Evolutionary conservation across 768 basidiomycete species (phyloP).

Genomic region (Mycena chlorophos): DNA sequence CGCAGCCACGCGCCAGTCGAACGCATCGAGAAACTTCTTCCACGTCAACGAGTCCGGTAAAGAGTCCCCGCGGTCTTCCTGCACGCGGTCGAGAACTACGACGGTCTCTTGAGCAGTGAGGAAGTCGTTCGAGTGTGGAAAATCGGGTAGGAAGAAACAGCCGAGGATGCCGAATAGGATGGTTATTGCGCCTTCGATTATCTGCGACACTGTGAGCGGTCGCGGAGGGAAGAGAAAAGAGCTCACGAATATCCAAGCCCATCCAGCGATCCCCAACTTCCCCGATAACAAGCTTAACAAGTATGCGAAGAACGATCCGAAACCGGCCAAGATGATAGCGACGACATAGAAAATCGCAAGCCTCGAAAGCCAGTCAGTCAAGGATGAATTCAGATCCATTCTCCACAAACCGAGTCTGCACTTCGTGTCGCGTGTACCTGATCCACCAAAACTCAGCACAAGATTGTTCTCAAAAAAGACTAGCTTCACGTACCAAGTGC

Average conservation of each 20-base stretch:
- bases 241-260: constrained; percentile 57
- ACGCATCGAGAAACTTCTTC: constrained; percentile 34
- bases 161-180: constrained; percentile 42
- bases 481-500: constrained; percentile 48
- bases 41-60: constrained; percentile 43
- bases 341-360: constrained; percentile 50
- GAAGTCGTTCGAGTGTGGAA: constrained; percentile 51
- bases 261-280: constrained; percentile 42
- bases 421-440: constrained; percentile 54
- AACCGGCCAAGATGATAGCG: constrained; percentile 44
- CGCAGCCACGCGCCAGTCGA: constrained; percentile 53
- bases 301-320: constrained; percentile 51
- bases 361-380: constrained; percentile 25
- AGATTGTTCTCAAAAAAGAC: not conserved
- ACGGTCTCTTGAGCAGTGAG: constrained; percentile 42
- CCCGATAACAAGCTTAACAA: constrained; percentile 43
- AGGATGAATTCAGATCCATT: not conserved
- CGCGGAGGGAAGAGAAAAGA: not conserved
- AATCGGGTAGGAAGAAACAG: constrained; percentile 47
- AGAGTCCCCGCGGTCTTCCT: constrained; percentile 52
- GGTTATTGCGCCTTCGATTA: constrained; percentile 51
- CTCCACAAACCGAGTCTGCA: constrained; percentile 44
- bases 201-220: constrained; percentile 28
- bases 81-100: constrained; percentile 44
- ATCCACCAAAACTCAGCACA: not conserved